phyloP scores from a whole-genome alignment of 805 yeast species.

The Suhomyces sp. region DNA sequence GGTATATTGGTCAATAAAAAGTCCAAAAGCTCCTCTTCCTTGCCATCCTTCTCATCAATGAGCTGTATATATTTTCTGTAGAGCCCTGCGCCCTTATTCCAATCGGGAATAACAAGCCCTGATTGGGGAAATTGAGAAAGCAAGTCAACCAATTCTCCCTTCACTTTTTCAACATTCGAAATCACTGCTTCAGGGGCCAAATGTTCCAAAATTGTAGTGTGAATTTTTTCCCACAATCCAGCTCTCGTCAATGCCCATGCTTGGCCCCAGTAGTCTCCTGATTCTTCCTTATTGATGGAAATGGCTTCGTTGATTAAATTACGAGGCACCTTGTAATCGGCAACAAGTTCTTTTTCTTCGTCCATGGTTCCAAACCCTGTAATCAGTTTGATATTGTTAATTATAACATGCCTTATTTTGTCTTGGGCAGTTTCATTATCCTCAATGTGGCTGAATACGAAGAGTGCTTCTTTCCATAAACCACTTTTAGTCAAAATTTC shows the following conservation, averaged over 20 bases:
- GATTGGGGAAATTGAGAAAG: conserved; percentile 43
- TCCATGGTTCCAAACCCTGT: conserved; percentile 14
- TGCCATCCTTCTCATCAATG: conserved; percentile 4
- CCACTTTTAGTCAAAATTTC: conserved; percentile 45
- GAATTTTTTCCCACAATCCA: conserved; percentile 59
- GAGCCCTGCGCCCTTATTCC: conserved; percentile 59
- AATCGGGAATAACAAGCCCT: conserved; percentile 40
- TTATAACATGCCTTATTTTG: conserved; percentile 37
- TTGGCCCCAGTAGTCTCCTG: conserved; percentile 56
- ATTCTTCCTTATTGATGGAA: conserved; percentile 52
- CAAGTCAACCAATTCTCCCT: conserved; percentile 37
- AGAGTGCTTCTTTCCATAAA: conserved; percentile 58
- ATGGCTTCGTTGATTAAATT: conserved; percentile 52
- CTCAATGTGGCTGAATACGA: conserved; percentile 55
- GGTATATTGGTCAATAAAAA: conserved; percentile 48
- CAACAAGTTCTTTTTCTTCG: conserved; percentile 36
- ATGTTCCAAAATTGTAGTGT: conserved; percentile 46
- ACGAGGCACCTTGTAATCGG: conserved; percentile 47
- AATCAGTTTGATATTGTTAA: conserved; percentile 30
- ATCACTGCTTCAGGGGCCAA: conserved; percentile 76
- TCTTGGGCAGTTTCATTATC: conserved; percentile 45
- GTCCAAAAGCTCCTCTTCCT: conserved; percentile 24
- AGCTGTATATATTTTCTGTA: conserved; percentile 50
- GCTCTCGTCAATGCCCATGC: conserved; percentile 63
- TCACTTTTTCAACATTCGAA: conserved; percentile 37